phyloP scores from a whole-genome alignment of 192 early-diverging fungal species.

The Chytriomyces sp. region DNA sequence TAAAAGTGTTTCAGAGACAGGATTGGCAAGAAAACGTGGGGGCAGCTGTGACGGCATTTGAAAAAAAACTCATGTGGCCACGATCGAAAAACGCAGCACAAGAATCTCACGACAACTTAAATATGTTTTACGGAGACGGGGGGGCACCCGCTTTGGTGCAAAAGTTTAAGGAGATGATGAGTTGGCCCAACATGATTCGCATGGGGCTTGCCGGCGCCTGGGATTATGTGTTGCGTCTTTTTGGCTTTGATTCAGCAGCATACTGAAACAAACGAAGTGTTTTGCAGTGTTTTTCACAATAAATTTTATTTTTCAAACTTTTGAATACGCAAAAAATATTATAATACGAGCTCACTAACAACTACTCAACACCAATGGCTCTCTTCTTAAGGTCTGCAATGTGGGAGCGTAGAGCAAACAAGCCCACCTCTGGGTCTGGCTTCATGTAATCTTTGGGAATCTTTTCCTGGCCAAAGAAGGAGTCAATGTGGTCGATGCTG shows the following conservation, averaged over 20 bases:
- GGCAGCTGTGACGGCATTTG: background rate
- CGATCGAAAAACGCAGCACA: background rate
- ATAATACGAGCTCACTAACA: too few species aligned
- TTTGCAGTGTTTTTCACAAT: too few species aligned
- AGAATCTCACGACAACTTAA: background rate
- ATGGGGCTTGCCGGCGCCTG: too few species aligned
- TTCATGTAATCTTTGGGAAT: background rate
- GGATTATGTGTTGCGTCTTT: too few species aligned
- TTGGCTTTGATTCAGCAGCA: too few species aligned
- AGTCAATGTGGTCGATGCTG: background rate
- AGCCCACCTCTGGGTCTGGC: background rate
- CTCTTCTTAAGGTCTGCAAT: background rate
- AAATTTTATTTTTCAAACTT: too few species aligned
- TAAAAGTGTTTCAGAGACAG: background rate
- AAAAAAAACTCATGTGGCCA: background rate
- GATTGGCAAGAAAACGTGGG: background rate
- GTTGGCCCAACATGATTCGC: too few species aligned
- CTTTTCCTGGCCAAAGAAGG: background rate
- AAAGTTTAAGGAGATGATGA: constrained; percentile 1
- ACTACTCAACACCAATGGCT: too few species aligned
- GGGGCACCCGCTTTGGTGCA: background rate
- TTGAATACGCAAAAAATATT: too few species aligned
- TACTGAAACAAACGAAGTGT: too few species aligned
- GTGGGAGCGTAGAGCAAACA: background rate
- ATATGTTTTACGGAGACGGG: background rate